These are phyloP conservation scores for Madurella mycetomatis DNA, from an alignment of 2,329 filamentous ascomycete species.

Conservation along the genomic window DNA sequence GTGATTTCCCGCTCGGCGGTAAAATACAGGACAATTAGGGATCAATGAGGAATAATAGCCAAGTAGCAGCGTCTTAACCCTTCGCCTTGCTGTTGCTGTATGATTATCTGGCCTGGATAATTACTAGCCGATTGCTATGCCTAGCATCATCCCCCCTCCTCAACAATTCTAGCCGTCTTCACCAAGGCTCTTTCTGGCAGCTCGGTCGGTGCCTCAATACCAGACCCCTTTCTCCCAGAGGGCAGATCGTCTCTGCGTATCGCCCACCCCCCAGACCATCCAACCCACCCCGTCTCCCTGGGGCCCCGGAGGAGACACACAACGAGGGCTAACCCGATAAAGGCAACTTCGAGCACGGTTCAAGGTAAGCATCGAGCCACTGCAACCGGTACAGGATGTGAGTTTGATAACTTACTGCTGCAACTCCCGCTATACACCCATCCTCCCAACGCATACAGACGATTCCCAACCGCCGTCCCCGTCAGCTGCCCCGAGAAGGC, in stretches of 20 bases:
- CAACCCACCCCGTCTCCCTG: slow-evolving; percentile 39
- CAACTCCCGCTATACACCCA: slow-evolving; percentile 46
- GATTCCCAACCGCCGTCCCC: slow-evolving; percentile 58
- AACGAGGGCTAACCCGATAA: slow-evolving; percentile 35
- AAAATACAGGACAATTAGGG: too few relatives aligned
- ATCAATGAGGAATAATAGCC: too few relatives aligned
- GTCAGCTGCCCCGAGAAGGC: slow-evolving; percentile 72
- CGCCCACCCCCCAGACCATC: slow-evolving; percentile 41
- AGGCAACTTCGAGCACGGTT: slow-evolving; percentile 29
- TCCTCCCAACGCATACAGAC: slow-evolving; percentile 47
- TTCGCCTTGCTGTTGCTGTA: too few relatives aligned
- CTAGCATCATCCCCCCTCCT: too few relatives aligned
- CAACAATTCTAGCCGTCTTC: background rate
- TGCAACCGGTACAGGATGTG: background rate
- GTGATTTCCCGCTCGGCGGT: too few relatives aligned
- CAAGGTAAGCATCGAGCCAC: background rate
- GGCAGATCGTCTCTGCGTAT: slow-evolving; percentile 27
- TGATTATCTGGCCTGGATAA: too few relatives aligned
- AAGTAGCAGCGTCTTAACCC: too few relatives aligned
- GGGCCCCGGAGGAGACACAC: slow-evolving; percentile 37
- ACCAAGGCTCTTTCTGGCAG: background rate
- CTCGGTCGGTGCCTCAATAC: background rate
- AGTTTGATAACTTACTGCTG: slow-evolving; percentile 30
- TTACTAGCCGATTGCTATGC: too few relatives aligned
- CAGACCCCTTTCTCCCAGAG: background rate